phyloP scores from a whole-genome alignment of 176 grass and related monocot species.

The Paspalum vaginatum region DNA sequence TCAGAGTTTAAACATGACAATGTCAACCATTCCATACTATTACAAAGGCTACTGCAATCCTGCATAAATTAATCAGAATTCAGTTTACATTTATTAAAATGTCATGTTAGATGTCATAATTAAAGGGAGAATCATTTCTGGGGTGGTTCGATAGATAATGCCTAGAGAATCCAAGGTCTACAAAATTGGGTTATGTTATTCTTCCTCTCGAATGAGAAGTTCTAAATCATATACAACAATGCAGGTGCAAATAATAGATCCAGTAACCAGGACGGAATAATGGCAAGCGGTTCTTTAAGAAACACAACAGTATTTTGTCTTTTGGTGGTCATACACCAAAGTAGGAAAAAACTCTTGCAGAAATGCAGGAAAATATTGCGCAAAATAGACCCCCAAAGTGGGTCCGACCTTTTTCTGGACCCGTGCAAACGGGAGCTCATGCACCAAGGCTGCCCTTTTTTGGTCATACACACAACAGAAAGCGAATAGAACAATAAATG shows the following conservation, averaged over 20 bases:
- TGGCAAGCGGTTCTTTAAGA: background rate
- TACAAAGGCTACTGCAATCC: background rate
- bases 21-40: background rate
- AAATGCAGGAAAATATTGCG: too few species aligned
- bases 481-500: background rate
- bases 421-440: too few species aligned
- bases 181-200: background rate
- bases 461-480: background rate
- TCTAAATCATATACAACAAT: slow-evolving; percentile 8
- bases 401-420: too few species aligned
- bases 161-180: background rate
- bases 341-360: too few species aligned
- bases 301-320: background rate
- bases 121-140: background rate
- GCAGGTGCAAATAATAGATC: background rate
- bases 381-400: too few species aligned
- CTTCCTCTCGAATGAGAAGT: background rate
- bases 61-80: background rate
- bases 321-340: background rate
- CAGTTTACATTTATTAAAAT: background rate
- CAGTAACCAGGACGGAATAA: background rate
- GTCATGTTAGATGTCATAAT: background rate
- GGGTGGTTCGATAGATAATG: background rate
- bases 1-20: slow-evolving; percentile 9
- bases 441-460: background rate